Evolutionary conservation across 345 rosid genomes (phyloP).

Genomic region (Salix dunnii): DNA sequence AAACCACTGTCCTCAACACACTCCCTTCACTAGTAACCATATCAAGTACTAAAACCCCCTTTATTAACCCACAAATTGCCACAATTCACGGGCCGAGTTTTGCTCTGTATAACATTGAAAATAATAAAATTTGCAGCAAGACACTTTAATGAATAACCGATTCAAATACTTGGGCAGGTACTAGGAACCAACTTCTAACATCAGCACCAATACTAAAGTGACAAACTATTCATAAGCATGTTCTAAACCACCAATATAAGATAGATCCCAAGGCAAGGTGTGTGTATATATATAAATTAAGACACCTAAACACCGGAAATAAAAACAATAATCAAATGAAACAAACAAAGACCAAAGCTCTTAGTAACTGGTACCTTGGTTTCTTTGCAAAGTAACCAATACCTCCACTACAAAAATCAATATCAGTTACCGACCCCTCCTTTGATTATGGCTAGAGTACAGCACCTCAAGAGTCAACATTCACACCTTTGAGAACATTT

Average conservation of each 20-base stretch:
- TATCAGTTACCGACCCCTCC: constrained; percentile 51
- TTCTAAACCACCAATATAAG: constrained; percentile 19
- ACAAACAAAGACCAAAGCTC: constrained; percentile 25
- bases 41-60: constrained; percentile 10
- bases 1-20: constrained; percentile 12
- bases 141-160: constrained; percentile 15
- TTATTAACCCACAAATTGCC: constrained; percentile 29
- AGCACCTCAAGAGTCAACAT: constrained; percentile 21
- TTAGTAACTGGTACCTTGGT: constrained; percentile 42
- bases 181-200: constrained; percentile 42
- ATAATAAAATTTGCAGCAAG: constrained; percentile 8
- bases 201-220: constrained; percentile 18
- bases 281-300: constrained; percentile 18
- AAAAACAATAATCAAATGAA: constrained; percentile 34
- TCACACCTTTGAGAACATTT: constrained; percentile 22
- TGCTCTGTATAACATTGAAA: constrained; percentile 23
- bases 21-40: constrained; percentile 25
- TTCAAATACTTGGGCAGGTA: constrained; percentile 30
- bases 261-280: constrained; percentile 24
- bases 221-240: constrained; percentile 19
- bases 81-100: constrained; percentile 47
- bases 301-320: constrained; percentile 33
- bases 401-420: constrained; percentile 20
- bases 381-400: constrained; percentile 49
- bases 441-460: constrained; percentile 28